phyloP scores from a whole-genome alignment of 805 yeast genomes.

The Kuraishia molischiana region DNA sequence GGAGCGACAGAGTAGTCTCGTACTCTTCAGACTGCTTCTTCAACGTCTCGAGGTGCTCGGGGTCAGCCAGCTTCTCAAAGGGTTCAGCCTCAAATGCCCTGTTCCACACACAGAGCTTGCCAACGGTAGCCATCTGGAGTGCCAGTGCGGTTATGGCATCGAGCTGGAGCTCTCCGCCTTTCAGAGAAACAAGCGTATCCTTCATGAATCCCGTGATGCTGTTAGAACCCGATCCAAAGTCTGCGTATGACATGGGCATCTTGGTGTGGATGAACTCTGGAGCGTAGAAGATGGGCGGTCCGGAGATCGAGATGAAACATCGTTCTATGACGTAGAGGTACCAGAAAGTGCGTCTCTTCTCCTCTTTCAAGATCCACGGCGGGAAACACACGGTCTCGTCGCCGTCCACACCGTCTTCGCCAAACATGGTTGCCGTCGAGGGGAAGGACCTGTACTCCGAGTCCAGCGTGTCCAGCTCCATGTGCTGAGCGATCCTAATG shows the following conservation, averaged over 20 bases:
- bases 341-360: constrained; percentile 21
- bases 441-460: not conserved
- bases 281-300: constrained; percentile 10
- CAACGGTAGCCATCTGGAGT: constrained; percentile 14
- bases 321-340: constrained; percentile 18
- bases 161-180: constrained; percentile 17
- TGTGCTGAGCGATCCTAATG: not conserved
- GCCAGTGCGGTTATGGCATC: constrained; percentile 15
- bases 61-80: not conserved
- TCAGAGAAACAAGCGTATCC: constrained; percentile 19
- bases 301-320: constrained; percentile 20
- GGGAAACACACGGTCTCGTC: not conserved
- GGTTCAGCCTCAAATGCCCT: not conserved
- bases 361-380: constrained; percentile 10
- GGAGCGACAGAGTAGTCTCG: not conserved
- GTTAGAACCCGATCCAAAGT: constrained; percentile 1
- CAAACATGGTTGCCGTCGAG: not conserved
- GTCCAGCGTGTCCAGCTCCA: not conserved
- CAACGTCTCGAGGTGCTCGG: not conserved
- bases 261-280: not conserved
- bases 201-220: constrained; percentile 13
- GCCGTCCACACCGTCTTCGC: not conserved
- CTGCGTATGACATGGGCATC: constrained; percentile 2
- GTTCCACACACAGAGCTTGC: not conserved
- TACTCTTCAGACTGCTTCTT: not conserved